Evolutionary conservation across 1,284 basidiomycete species (phyloP).

Genomic region (Thelephora terrestris): DNA sequence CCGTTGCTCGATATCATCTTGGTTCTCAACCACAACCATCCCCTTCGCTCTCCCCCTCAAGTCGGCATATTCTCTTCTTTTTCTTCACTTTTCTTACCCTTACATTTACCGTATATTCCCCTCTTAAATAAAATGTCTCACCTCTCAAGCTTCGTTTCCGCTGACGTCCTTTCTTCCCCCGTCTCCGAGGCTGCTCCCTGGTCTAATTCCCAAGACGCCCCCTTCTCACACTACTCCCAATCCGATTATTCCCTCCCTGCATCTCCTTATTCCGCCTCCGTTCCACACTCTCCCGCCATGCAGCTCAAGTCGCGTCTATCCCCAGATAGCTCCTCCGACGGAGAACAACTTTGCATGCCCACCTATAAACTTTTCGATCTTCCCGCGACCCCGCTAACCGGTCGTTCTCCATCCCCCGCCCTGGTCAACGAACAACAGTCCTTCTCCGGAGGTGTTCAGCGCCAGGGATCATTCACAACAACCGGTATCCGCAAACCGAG

Average conservation of each 20-base stretch:
- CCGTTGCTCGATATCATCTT: background rate
- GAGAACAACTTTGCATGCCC: constrained; percentile 47
- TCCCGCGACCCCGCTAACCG: constrained; percentile 12
- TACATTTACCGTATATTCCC: background rate
- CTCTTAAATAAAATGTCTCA: constrained; percentile 1
- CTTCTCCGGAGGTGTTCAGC: constrained; percentile 16
- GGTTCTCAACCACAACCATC: background rate
- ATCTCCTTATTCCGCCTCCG: constrained; percentile 38
- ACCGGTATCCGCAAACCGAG: constrained; percentile 45
- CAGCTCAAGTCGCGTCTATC: constrained; percentile 37
- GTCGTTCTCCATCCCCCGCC: constrained; percentile 17
- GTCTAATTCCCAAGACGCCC: background rate
- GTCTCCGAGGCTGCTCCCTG: background rate
- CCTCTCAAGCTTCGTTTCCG: background rate
- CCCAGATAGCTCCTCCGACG: constrained; percentile 33
- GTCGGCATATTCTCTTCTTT: background rate
- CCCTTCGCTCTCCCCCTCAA: background rate
- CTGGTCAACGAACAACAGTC: constrained; percentile 2
- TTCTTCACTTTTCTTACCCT: background rate
- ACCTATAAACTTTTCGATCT: constrained; percentile 66
- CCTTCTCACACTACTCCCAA: constrained; percentile 8
- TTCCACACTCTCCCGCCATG: constrained; percentile 38
- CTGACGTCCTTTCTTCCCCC: background rate
- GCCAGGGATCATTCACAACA: constrained; percentile 34
- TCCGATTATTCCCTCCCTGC: constrained; percentile 34